A percentile compares a stretch with the other conserved stretches of the same genome.
phyloP scores from a whole-genome alignment of 768 basidiomycete genomes.

The Psilocybe cubensis region DNA sequence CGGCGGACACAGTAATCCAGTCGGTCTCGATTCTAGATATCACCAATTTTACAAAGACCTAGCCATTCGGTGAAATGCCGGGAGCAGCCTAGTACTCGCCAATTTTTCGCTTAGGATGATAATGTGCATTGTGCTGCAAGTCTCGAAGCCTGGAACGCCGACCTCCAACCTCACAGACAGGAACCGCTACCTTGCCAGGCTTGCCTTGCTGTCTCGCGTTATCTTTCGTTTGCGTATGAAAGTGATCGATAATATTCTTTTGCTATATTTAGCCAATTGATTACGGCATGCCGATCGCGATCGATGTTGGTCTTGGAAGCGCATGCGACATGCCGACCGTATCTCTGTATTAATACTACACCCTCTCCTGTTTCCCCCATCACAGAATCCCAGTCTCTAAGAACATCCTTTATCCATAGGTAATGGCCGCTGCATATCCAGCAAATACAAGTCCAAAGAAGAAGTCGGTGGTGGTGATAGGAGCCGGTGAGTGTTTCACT shows the following conservation, averaged over 20 bases:
- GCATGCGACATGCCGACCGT: background rate
- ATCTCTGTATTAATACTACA: background rate
- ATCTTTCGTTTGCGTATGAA: background rate
- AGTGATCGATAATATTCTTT: background rate
- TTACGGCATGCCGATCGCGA: background rate
- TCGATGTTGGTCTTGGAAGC: background rate
- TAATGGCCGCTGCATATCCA: background rate
- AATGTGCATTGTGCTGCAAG: too few species aligned
- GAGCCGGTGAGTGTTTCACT: background rate
- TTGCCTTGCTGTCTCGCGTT: background rate
- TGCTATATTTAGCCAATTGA: background rate
- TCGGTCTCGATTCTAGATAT: too few species aligned
- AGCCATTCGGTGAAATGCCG: background rate
- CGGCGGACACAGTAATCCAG: too few species aligned
- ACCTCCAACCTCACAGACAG: background rate
- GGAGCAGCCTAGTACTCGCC: background rate
- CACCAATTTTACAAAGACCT: background rate
- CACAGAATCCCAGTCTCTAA: background rate
- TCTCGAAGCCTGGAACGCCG: background rate
- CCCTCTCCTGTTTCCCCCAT: background rate
- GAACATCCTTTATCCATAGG: background rate
- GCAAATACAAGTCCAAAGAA: background rate
- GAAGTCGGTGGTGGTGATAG: background rate
- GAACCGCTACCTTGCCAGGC: background rate
- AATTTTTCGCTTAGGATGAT: background rate